phyloP scores from a whole-genome alignment of 352 stramenopile genomes.

The Globisporangium carolinianum region DNA sequence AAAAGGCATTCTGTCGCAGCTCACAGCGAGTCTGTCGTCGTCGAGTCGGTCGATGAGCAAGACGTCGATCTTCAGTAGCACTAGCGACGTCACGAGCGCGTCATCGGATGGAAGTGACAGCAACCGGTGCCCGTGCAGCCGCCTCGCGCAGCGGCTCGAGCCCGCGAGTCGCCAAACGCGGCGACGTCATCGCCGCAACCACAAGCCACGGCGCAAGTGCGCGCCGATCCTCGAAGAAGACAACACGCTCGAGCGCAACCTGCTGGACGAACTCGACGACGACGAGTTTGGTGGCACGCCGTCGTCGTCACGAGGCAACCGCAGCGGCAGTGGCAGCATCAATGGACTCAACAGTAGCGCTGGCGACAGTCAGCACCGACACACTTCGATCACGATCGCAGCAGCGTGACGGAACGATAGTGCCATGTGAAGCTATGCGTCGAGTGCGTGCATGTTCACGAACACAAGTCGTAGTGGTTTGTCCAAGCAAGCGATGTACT shows the following conservation, averaged over 20 bases:
- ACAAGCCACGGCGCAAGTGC: constrained; percentile 2
- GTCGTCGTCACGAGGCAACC: neutral
- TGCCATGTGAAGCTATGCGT: too few relatives aligned
- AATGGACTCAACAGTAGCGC: neutral
- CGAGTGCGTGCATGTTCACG: too few relatives aligned
- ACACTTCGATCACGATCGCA: neutral
- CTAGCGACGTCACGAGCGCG: constrained; percentile 10
- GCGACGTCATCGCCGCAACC: constrained; percentile 1
- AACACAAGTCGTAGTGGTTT: too few relatives aligned
- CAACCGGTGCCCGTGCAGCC: constrained; percentile 6
- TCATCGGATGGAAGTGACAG: neutral
- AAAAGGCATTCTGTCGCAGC: constrained; percentile 7
- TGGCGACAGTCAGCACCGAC: neutral
- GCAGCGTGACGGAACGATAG: too few relatives aligned
- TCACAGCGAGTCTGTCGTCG: constrained; percentile 7
- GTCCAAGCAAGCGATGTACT: too few relatives aligned
- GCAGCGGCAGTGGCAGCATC: neutral
- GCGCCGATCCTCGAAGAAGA: constrained; percentile 13
- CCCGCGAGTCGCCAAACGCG: constrained; percentile 1
- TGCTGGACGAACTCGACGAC: constrained; percentile 1
- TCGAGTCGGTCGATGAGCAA: constrained; percentile 6
- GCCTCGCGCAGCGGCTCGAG: constrained; percentile 13
- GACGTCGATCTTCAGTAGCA: constrained; percentile 1
- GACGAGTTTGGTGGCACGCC: neutral
- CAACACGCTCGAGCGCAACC: constrained; percentile 9